Evolutionary conservation across 1,139 yeast species (phyloP), one percentile per base, ranked within the genome.

Genomic region (Candida sojae): DNA sequence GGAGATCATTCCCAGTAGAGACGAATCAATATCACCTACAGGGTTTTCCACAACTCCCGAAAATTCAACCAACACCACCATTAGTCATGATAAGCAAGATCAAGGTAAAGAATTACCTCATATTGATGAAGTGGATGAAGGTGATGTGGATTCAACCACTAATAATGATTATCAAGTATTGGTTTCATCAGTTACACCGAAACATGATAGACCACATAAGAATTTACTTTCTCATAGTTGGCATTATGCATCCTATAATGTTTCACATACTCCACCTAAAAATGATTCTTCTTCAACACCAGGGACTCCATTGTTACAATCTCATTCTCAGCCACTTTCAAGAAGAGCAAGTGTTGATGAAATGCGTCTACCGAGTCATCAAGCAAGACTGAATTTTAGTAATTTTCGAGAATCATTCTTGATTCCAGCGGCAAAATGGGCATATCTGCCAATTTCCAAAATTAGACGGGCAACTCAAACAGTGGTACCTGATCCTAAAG

Each of bases 391-490:
- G 8, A 47, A 42, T 6, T 51, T 65, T 39, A 59, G 58, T 44
- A 55, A 46, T 32, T 61, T 66, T 46, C 59, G 67, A 29, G 55
- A 60, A 42, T 59, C 64, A 30, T 59, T 62, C 47, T 53, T 68
- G 31, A 57, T 63, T 5, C 67, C 70, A 4, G 70, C 68, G 12
- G 68, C 67, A 11, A 60, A 58, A 48, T 63, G 67, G 67, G 64
- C 66, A 6, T 58, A 58, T 45, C 53, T 58, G 25, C 65, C 66
- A 7, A 47, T 56, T 2, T 39, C 57, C 10, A 52, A 52, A 40
- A 42, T 44, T 13, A 50, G 53, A 32, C 30, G 31, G 12, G 34
- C 35, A 31, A 35, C 31, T 17, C 36, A 34, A 31, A n/a, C 37
- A 39, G 11, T 30, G 11, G 12, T 39, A 11, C 29, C 29, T 10